Percentiles rank a stretch among this genome's conserved stretches.
These are phyloP conservation scores for Boletus vermiculosoides DNA, from an alignment of 768 basidiomycete species.

Conservation along the genomic window DNA sequence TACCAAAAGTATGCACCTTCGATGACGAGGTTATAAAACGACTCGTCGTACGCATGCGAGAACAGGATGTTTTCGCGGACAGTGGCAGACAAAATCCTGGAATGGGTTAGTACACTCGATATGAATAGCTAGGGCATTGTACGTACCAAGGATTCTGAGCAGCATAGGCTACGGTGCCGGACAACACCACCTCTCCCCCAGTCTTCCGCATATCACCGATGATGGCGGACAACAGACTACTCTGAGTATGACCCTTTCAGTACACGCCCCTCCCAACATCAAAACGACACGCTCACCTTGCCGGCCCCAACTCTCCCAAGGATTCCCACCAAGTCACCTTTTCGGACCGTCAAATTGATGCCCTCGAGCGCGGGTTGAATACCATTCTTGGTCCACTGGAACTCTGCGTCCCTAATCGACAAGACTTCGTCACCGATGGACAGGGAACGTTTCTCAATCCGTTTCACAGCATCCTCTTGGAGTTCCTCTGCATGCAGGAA, in stretches of 20 bases:
- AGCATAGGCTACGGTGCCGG: constrained; percentile 77
- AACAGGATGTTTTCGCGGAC: constrained; percentile 92
- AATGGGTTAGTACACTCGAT: background rate
- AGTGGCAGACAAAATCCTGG: constrained; percentile 80
- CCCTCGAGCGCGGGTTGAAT: constrained; percentile 67
- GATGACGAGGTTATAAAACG: constrained; percentile 77
- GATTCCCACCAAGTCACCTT: constrained; percentile 83
- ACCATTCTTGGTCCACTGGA: constrained; percentile 66
- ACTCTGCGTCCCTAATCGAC: constrained; percentile 72
- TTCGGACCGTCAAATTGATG: constrained; percentile 70
- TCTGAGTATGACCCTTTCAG: constrained; percentile 36
- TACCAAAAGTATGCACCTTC: constrained; percentile 49
- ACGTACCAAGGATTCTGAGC: constrained; percentile 82
- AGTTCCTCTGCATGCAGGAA: constrained; percentile 82
- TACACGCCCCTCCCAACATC: background rate
- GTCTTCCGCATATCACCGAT: constrained; percentile 82
- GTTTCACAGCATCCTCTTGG: constrained; percentile 69
- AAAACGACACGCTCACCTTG: constrained; percentile 51
- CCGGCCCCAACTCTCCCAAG: constrained; percentile 90
- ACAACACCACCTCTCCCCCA: constrained; percentile 70
- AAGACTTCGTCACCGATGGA: constrained; percentile 66
- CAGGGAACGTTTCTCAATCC: constrained; percentile 44
- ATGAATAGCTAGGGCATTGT: background rate
- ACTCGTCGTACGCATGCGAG: constrained; percentile 83
- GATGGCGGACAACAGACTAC: constrained; percentile 52